These are phyloP conservation scores for Nothophytophthora sp. DNA, from an alignment of 352 stramenopile genomes.

Conservation along the genomic window DNA sequence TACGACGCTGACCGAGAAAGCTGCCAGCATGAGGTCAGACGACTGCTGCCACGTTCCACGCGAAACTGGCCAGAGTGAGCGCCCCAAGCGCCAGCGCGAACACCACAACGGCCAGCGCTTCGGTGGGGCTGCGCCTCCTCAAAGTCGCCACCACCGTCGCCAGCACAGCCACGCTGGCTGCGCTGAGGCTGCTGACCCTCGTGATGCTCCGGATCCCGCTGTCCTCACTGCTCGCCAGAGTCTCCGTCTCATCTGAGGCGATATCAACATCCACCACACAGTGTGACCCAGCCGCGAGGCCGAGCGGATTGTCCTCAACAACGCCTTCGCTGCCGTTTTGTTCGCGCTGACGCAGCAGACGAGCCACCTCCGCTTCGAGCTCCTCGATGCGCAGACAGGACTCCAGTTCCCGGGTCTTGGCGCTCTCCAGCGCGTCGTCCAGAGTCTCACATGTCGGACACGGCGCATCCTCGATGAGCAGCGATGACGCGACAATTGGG, in stretches of 20 bases:
- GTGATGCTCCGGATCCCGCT: conserved; percentile 3
- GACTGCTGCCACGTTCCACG: conserved; percentile 31
- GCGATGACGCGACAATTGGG: conserved; percentile 8
- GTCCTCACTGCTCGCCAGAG: conserved; percentile 12
- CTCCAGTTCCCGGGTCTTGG: conserved; percentile 24
- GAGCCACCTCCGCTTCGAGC: conserved; percentile 26
- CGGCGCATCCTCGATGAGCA: conserved; percentile 17
- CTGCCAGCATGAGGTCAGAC: conserved; percentile 9
- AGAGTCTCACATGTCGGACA: conserved; percentile 32
- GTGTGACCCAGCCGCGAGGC: conserved; percentile 1
- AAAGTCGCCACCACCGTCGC: conserved; percentile 22
- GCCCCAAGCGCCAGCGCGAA: conserved; percentile 17
- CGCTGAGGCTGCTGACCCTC: conserved; percentile 15
- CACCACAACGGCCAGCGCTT: conserved; percentile 26
- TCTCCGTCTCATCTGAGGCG: conserved; percentile 21
- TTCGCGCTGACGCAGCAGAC: conserved; percentile 11
- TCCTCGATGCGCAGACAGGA: conserved; percentile 37
- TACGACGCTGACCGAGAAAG: conserved; percentile 8
- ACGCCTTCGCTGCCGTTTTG: conserved; percentile 3
- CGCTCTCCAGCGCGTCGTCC: conserved; percentile 32
- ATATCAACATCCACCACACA: conserved; percentile 23
- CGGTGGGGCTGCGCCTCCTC: conserved; percentile 26
- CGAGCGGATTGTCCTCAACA: conserved; percentile 1
- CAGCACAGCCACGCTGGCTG: conserved; percentile 29
- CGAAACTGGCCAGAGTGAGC: conserved; percentile 27